phyloP scores from a whole-genome alignment of 495 filamentous ascomycete genomes.

The Pyrenula massariospora region DNA sequence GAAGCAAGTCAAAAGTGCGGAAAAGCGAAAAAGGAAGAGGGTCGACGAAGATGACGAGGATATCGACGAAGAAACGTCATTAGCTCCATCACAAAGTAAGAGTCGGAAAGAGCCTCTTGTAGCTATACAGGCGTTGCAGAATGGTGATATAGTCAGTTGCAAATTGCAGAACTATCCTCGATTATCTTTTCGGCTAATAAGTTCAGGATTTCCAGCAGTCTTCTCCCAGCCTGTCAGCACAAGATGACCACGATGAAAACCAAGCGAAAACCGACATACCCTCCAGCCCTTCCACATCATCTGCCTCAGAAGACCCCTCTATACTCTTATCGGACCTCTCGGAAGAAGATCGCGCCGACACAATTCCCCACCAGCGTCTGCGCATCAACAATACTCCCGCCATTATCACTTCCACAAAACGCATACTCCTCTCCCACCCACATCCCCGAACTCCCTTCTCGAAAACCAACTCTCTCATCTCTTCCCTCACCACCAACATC shows the following conservation, averaged over 20 bases:
- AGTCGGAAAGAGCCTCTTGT: neutral
- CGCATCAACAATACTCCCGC: conserved; percentile 95
- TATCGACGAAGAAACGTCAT: conserved; percentile 10
- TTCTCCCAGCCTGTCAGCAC: conserved; percentile 21
- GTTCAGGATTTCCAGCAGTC: conserved; percentile 12
- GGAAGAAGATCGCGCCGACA: conserved; percentile 71
- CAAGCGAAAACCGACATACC: conserved; percentile 8
- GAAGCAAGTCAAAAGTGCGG: conserved; percentile 40
- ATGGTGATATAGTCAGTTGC: neutral
- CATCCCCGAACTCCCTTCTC: conserved; percentile 47
- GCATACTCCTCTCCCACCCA: conserved; percentile 58
- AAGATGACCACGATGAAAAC: conserved; percentile 23
- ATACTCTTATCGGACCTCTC: conserved; percentile 79
- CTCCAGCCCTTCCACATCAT: conserved; percentile 10
- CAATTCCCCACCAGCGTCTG: conserved; percentile 79
- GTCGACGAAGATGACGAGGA: conserved; percentile 13
- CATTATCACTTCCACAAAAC: conserved; percentile 62
- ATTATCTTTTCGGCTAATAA: too few relatives aligned
- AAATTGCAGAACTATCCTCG: too few relatives aligned
- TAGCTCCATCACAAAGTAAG: neutral
- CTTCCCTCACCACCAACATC: conserved; percentile 34
- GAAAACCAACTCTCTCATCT: conserved; percentile 48
- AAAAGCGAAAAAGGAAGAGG: conserved; percentile 34
- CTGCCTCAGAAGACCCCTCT: conserved; percentile 51
- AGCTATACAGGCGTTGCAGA: neutral